Base-by-base conservation (phyloP, 2,329 filamentous ascomycete species). In the Exophiala spinifera region DNA sequence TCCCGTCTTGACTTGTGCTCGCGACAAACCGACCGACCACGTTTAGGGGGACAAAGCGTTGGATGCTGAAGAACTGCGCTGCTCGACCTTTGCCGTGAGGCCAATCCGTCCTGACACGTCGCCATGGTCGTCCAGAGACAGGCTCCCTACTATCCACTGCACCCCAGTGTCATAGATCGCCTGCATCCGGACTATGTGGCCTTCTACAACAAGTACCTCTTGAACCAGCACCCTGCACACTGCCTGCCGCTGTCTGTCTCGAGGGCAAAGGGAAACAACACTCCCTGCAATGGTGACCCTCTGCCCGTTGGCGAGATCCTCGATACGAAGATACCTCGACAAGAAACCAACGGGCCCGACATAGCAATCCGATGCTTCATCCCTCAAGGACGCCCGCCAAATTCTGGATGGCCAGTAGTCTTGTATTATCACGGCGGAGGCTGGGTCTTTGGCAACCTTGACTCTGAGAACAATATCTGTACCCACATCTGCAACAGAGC, bases 391-490 rank as follows among this genome's bases (percentile, higher is more conserved):
- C 57, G 69, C 4, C 46, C 60, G 15, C 56, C 59, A 4, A 40
- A 23, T 7, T 46, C 59, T 0, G 80, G 81, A 21, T 83, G 80
- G 80, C 80, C 80, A 2, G 72, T 77, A 5, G 74, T 78, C 63
- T 58, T 83, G 3, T 84, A 80, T 64, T 79, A 75, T 61, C 80
- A 83, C 61, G 80, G 80, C 3, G 80, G 80, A 1, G 80, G 80
- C 3, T 83, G 79, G 79, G 79, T 82, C 2, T 60, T 82, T 28
- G 80, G 80, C 0, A 79, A 77, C 43, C 80, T 82, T 37, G 72
- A 79, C 53, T 81, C 79, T 0, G 80, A 83, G 67, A 82, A 83
- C 59, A 72, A 74, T 4, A 76, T 82, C 3, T 78, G 78, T 45
- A 75, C 78, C 15, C 75, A 82, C 60, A 64, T 83, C 13, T 81